A percentile compares a stretch with the other conserved stretches of the same genome.
These are phyloP conservation scores for Podaxis rugospora DNA, from an alignment of 768 basidiomycete genomes.

Conservation along the genomic window DNA sequence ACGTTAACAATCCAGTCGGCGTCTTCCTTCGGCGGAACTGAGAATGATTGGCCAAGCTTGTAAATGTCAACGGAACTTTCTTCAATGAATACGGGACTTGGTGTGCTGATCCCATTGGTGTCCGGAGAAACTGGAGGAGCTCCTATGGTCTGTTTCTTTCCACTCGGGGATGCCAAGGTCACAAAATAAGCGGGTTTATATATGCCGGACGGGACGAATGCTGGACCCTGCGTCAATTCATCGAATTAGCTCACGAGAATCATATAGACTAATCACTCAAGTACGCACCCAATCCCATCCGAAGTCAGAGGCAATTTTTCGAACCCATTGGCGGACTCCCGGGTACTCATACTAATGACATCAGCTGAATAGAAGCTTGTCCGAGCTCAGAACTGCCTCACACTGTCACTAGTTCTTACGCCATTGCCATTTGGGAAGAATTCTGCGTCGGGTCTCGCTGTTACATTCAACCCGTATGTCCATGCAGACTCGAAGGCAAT, in stretches of 20 bases:
- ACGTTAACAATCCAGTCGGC: conserved; percentile 56
- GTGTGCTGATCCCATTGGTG: conserved; percentile 9
- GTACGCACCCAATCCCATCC: conserved; percentile 61
- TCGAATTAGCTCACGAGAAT: neutral
- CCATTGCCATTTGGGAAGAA: conserved; percentile 28
- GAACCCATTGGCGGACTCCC: conserved; percentile 41
- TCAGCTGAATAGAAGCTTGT: neutral
- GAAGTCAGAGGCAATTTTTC: conserved; percentile 51
- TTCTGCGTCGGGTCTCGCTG: conserved; percentile 44
- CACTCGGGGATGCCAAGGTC: conserved; percentile 26
- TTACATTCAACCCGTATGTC: conserved; percentile 50
- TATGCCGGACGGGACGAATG: conserved; percentile 52
- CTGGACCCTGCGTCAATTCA: conserved; percentile 40
- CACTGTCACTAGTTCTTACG: conserved; percentile 9
- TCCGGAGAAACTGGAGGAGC: conserved; percentile 21
- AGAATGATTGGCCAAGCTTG: conserved; percentile 45
- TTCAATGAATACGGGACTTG: conserved; percentile 39
- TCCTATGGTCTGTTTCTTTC: conserved; percentile 14
- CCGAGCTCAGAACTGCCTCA: neutral
- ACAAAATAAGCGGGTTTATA: conserved; percentile 53
- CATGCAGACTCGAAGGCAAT: conserved; percentile 51
- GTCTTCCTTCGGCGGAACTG: conserved; percentile 37
- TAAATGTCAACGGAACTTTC: conserved; percentile 53
- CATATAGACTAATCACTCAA: neutral
- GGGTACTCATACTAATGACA: conserved; percentile 44